A percentile compares a stretch with the other conserved stretches of the same genome.
phyloP scores from a whole-genome alignment of 2,329 filamentous ascomycete species.

The Beauveria bassiana region DNA sequence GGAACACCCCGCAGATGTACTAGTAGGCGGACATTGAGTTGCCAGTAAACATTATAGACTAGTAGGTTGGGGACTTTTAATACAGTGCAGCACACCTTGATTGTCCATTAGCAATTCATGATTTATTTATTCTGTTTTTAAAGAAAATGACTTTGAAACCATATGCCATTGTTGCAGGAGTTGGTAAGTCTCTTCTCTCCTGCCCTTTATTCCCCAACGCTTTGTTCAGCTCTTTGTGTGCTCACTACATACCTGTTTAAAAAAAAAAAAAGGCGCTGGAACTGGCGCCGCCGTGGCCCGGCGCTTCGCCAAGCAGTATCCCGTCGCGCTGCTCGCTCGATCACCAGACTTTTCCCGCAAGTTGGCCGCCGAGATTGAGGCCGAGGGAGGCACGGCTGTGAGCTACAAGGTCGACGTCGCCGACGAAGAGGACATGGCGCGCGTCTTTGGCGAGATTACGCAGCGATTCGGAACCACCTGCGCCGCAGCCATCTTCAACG shows the following conservation, averaged over 20 bases:
- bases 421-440: background rate
- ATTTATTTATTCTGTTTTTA: background rate
- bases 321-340: constrained; percentile 7
- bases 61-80: background rate
- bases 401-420: constrained; percentile 7
- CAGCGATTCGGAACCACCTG: background rate
- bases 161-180: constrained; percentile 9
- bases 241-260: background rate
- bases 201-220: background rate
- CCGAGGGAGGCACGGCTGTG: constrained; percentile 6
- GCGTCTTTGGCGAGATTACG: background rate
- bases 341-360: background rate
- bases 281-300: constrained; percentile 7
- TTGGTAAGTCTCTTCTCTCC: background rate
- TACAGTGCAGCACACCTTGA: background rate
- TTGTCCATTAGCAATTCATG: background rate
- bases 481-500: constrained; percentile 11
- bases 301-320: constrained; percentile 9
- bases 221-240: background rate
- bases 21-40: too few relatives aligned
- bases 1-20: too few relatives aligned
- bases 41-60: background rate
- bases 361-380: constrained; percentile 6
- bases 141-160: background rate
- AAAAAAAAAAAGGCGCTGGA: background rate